These are phyloP conservation scores for Xenoacremonium recifei DNA, from an alignment of 2,329 filamentous ascomycete genomes.

Conservation along the genomic window DNA sequence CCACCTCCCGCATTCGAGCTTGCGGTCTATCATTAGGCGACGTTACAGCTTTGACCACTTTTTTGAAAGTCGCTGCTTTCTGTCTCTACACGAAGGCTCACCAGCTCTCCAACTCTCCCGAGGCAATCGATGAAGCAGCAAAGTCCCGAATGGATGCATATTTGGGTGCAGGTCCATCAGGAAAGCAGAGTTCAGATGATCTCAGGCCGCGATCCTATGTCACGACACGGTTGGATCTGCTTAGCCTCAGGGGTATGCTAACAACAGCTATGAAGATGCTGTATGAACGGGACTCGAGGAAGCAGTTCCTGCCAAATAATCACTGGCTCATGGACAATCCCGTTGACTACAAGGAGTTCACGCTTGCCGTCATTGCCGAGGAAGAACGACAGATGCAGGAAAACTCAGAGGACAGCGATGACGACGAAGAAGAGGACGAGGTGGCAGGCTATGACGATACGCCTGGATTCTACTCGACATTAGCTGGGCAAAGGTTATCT, in stretches of 20 bases:
- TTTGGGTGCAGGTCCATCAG: slow-evolving; percentile 15
- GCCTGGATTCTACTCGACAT: slow-evolving; percentile 28
- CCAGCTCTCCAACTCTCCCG: slow-evolving; percentile 46
- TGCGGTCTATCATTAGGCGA: slow-evolving; percentile 71
- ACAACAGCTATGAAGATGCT: slow-evolving; percentile 82
- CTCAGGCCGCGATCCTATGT: not conserved
- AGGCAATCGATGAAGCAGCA: slow-evolving; percentile 18
- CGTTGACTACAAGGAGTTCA: slow-evolving; percentile 87
- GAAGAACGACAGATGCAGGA: slow-evolving; percentile 73
- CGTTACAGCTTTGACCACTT: slow-evolving; percentile 71
- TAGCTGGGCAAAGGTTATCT: slow-evolving; percentile 57
- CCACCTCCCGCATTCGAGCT: slow-evolving; percentile 49
- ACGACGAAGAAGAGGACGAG: slow-evolving; percentile 27
- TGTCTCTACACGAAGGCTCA: slow-evolving; percentile 80
- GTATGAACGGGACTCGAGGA: slow-evolving; percentile 89
- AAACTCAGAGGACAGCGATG: slow-evolving; percentile 35
- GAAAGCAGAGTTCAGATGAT: not conserved
- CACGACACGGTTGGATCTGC: slow-evolving; percentile 56
- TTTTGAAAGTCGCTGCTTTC: slow-evolving; percentile 89
- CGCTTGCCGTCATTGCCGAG: slow-evolving; percentile 81
- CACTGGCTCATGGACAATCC: slow-evolving; percentile 93
- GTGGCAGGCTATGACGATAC: slow-evolving; percentile 30
- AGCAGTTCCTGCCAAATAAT: slow-evolving; percentile 75
- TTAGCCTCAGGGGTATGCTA: slow-evolving; percentile 75
- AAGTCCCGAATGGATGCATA: slow-evolving; percentile 29